These are phyloP conservation scores for Penicillium paradoxum DNA, from an alignment of 495 filamentous ascomycete species.

Conservation along the genomic window DNA sequence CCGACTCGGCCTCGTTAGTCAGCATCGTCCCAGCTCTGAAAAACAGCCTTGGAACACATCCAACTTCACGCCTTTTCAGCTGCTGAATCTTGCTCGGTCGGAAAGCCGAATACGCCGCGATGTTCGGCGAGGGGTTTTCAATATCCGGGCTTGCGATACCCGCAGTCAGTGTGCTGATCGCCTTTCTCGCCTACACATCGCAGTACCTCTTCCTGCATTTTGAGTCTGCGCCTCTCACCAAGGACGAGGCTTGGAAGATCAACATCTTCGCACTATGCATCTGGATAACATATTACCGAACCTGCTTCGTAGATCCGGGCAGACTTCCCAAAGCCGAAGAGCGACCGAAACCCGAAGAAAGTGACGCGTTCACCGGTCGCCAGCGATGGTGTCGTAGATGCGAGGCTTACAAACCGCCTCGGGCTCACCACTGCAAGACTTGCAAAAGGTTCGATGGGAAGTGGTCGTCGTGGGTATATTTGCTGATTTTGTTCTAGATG, in stretches of 20 bases:
- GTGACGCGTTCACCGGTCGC: conserved; percentile 25
- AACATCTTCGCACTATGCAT: conserved; percentile 68
- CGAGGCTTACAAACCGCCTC: conserved; percentile 71
- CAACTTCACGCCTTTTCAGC: conserved; percentile 1
- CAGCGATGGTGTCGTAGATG: conserved; percentile 85
- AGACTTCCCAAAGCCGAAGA: conserved; percentile 33
- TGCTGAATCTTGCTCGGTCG: not conserved
- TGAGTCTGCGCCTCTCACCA: conserved; percentile 61
- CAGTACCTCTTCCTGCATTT: conserved; percentile 78
- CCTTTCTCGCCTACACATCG: conserved; percentile 76
- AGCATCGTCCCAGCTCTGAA: conserved; percentile 7
- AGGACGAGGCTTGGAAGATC: conserved; percentile 59
- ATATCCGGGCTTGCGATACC: conserved; percentile 55
- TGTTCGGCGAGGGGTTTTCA: conserved; percentile 23
- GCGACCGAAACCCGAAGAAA: conserved; percentile 17
- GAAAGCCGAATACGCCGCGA: conserved; percentile 5
- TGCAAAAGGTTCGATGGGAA: conserved; percentile 57
- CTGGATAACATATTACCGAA: conserved; percentile 72
- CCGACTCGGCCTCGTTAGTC: conserved; percentile 16
- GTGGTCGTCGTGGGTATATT: not conserved
- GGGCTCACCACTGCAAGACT: conserved; percentile 87
- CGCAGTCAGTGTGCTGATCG: conserved; percentile 60
- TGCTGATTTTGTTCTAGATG: conserved; percentile 49
- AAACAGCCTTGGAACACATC: conserved; percentile 28
- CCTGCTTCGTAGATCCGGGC: conserved; percentile 77